These are phyloP conservation scores for Sanghuangporus weigelae DNA, from an alignment of 1,284 basidiomycete genomes.

Conservation along the genomic window DNA sequence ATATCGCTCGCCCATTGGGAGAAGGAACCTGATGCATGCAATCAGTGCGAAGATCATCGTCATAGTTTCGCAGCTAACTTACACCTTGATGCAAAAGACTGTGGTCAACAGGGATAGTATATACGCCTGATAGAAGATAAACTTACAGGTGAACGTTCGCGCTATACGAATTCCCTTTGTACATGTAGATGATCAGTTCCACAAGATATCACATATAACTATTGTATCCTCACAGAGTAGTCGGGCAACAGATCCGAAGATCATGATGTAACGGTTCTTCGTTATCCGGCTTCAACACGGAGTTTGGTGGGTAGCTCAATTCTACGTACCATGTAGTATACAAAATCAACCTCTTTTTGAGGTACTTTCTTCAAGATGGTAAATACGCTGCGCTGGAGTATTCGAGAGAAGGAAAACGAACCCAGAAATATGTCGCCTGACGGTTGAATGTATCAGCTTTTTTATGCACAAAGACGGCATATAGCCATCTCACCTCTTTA, in stretches of 20 bases:
- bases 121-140: not conserved
- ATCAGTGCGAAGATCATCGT: not conserved
- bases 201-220: not conserved
- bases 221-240: not conserved
- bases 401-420: not conserved
- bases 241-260: not conserved
- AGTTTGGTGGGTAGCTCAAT: not conserved
- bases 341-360: not conserved
- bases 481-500: not conserved
- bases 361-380: not conserved
- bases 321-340: not conserved
- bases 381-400: not conserved
- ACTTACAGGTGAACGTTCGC: not conserved
- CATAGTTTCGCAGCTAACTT: not conserved
- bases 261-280: constrained; percentile 8
- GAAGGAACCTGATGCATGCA: not conserved
- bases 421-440: not conserved
- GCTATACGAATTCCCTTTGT: not conserved
- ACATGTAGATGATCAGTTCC: not conserved
- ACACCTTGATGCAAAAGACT: not conserved
- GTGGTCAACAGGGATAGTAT: not conserved
- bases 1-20: not conserved
- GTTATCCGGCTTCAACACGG: not conserved
- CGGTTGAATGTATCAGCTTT: not conserved
- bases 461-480: not conserved